Evolutionary conservation across 1,284 basidiomycete species (phyloP), one percentile per base, ranked within the genome.

Genomic region (Pseudozyma sp.): DNA sequence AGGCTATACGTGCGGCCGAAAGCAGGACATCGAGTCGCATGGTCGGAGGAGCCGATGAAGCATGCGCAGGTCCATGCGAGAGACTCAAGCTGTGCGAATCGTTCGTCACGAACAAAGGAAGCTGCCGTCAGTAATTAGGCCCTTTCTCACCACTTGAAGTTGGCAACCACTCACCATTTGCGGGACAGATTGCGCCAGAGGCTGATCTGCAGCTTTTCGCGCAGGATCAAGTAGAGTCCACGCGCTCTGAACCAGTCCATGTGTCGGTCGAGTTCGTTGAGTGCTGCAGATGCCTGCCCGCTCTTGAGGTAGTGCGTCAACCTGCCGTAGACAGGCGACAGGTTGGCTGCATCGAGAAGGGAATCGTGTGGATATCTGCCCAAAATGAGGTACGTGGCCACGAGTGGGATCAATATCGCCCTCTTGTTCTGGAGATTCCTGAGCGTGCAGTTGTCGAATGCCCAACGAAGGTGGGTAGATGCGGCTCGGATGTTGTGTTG

Each of bases 141-240:
- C 24, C 24, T 24, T 24, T 24, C 24, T 24, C 4, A 24, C 24
- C 24, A 24, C 24, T 24, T 24, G 24, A 24, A 24, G 24, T 24
- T 24, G 24, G 24, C 24, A 24, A 24, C 24, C 4, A 75, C 84
- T 62, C 34, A 85, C 85, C 79, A 79, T 63, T 73, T 69, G 31
- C 84, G 72, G 30, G 82, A 71, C 30, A 86, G 61, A 52, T 86
- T 85, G n/a, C 86, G 79, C 86, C 86, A 86, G 17, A 84, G 80
- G 7, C 85, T 73, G 29, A 84, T 75, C 67, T 85, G 82, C 29
- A 85, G 73, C 68, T 86, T 86, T 40, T 86, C 86, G 29, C 74
- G 50, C 40, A 86, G 51, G 7, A 86, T 57, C 19, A 86, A 69
- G 66, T 85, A 86, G 42, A 85, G 81, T 5, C 85, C 85, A 46